These are phyloP conservation scores for Colletotrichum agaves DNA, from an alignment of 2,329 filamentous ascomycete species.

Conservation along the genomic window DNA sequence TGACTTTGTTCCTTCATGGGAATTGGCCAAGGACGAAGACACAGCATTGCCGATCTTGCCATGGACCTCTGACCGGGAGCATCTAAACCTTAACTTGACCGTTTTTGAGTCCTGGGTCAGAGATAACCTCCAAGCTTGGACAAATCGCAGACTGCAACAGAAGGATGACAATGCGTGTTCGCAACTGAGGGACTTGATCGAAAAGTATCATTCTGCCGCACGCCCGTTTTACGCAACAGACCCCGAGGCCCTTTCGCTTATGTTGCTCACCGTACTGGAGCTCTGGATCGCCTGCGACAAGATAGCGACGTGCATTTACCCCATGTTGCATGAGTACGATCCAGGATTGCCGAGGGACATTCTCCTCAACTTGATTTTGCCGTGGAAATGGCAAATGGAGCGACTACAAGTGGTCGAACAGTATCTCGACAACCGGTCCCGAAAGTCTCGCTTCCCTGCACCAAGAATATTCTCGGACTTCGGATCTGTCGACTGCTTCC, in stretches of 20 bases:
- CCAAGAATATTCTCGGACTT: too few relatives aligned
- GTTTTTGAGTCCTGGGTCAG: slow-evolving; percentile 59
- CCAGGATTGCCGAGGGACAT: slow-evolving; percentile 53
- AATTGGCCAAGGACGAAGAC: neutral
- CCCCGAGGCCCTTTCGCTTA: slow-evolving; percentile 61
- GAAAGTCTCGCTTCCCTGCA: too few relatives aligned
- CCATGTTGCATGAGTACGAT: slow-evolving; percentile 58
- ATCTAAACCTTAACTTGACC: neutral
- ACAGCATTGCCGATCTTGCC: too few relatives aligned
- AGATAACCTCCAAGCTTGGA: neutral
- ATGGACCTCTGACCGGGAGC: neutral
- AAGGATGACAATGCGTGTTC: too few relatives aligned
- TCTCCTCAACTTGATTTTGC: slow-evolving; percentile 58
- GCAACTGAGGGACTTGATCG: slow-evolving; percentile 40
- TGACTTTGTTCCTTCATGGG: slow-evolving; percentile 7
- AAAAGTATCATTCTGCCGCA: slow-evolving; percentile 48
- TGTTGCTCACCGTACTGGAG: slow-evolving; percentile 66
- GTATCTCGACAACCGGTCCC: slow-evolving; percentile 53
- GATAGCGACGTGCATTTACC: slow-evolving; percentile 49
- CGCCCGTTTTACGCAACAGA: slow-evolving; percentile 48
- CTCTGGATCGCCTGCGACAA: slow-evolving; percentile 69
- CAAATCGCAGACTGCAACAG: neutral
- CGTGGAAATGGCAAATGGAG: slow-evolving; percentile 54
- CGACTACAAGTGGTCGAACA: slow-evolving; percentile 57
- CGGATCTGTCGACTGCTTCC: too few relatives aligned